Base-by-base conservation (phyloP, 768 basidiomycete species). In the Amanita rubescens region DNA sequence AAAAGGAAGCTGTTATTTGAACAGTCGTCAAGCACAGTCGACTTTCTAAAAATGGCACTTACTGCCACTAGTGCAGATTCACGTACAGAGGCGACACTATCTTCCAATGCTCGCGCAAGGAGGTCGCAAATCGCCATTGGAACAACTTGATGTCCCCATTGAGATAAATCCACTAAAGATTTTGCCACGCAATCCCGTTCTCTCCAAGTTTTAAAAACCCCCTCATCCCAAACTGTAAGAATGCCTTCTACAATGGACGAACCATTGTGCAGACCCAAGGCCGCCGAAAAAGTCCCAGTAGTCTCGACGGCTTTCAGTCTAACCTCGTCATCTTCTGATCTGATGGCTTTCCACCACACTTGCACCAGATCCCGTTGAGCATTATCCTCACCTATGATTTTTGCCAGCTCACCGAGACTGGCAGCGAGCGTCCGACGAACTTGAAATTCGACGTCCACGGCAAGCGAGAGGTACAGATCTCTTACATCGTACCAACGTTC, bases 401-500 rank as follows among this genome's bases (percentile, higher is more conserved):
- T 84, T 19, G 93, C 93, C 44, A 97, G 69, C 66, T 94, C 93
- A 48, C 94, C 94, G 12, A 95, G 63, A 53, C 90, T 90, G 1
- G 95, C 92, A 3, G 93, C 90, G 41, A 95, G 75, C 12, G 91
- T 90, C 47, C 80, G 79, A 20, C 84, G 80, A 20, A 95, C 85
- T 55, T 85, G 84, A 37, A 73, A 65, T 7, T 76, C 75, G 15
- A 71, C 72, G 61, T 83, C 78, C n/a, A 74, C 68, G 24, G 87
- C 76, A 15, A 98, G 75, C 8, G 76, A 69, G 17, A 78, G 66
- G 69, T 94, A 94, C 41, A 80, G 69, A 3, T 77, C 75, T 17
- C 86, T 79, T 20, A 98, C 68, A 54, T 85, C 80, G 30, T 51
- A 59, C 95, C 95, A 98, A 42, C 89, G 78, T 1, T 69, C 67